phyloP scores from a whole-genome alignment of 2,329 filamentous ascomycete species.

The Aspergillus tubingensis region DNA sequence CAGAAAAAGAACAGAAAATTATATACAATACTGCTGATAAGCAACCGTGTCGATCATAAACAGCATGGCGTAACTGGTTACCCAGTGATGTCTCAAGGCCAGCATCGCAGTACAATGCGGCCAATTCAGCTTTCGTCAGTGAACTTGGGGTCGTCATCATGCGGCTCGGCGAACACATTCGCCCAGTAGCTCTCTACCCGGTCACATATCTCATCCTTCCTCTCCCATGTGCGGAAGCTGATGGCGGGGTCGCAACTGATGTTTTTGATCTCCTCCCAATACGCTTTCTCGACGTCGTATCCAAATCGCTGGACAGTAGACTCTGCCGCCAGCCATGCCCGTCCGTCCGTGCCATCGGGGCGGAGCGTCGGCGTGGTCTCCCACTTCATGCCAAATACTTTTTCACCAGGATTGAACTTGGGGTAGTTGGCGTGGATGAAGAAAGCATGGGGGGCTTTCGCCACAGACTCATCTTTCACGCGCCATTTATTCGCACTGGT shows the following conservation, averaged over 20 bases:
- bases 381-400: constrained; percentile 41
- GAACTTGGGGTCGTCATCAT: constrained; percentile 37
- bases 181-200: constrained; percentile 38
- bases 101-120: background rate
- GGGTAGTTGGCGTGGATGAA: constrained; percentile 47
- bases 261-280: constrained; percentile 46
- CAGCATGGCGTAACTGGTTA: constrained; percentile 3
- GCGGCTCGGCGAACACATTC: constrained; percentile 37
- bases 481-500: constrained; percentile 37
- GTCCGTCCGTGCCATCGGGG: constrained; percentile 37
- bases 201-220: constrained; percentile 33
- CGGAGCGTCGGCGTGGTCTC: constrained; percentile 41
- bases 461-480: constrained; percentile 34
- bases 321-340: constrained; percentile 40
- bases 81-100: background rate
- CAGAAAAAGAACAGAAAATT: background rate
- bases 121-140: constrained; percentile 22
- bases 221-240: constrained; percentile 37
- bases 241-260: constrained; percentile 42
- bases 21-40: constrained; percentile 11
- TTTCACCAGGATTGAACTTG: constrained; percentile 44
- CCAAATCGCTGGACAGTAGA: constrained; percentile 40
- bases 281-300: constrained; percentile 41
- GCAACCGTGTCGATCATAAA: constrained; percentile 17
- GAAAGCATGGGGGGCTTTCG: constrained; percentile 36